These are phyloP conservation scores for Isabelozyma rhagii DNA, from an alignment of 805 yeast species.

Conservation along the genomic window DNA sequence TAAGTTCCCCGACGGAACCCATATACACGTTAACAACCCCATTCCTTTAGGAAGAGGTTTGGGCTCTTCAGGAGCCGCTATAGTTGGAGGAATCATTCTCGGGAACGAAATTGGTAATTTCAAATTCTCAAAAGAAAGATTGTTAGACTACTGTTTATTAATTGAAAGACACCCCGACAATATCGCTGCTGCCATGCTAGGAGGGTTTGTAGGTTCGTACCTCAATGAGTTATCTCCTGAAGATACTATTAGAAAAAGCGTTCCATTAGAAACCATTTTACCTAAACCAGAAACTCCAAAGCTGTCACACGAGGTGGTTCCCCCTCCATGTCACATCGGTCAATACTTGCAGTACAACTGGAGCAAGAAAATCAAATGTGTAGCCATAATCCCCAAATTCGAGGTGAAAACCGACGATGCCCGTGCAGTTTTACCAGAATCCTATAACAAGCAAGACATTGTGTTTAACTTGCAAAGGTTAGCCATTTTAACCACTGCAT, in stretches of 20 bases:
- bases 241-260: conserved; percentile 72
- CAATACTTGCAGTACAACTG: conserved; percentile 82
- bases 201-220: conserved; percentile 96
- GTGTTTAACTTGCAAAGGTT: conserved; percentile 91
- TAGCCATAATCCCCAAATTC: conserved; percentile 89
- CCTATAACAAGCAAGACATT: conserved; percentile 75
- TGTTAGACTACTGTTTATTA: conserved; percentile 93
- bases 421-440: conserved; percentile 82
- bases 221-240: conserved; percentile 72
- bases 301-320: conserved; percentile 26
- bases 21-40: conserved; percentile 77
- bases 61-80: conserved; percentile 98
- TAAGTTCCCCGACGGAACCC: conserved; percentile 81
- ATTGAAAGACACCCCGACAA: conserved; percentile 98
- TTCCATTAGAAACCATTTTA: conserved; percentile 80
- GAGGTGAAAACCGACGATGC: conserved; percentile 92
- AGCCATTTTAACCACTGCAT: conserved; percentile 88
- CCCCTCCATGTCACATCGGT: conserved; percentile 85
- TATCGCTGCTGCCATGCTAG: conserved; percentile 98
- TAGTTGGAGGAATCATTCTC: conserved; percentile 90
- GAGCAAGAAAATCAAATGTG: conserved; percentile 78
- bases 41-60: conserved; percentile 96
- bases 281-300: conserved; percentile 72
- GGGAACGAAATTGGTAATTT: conserved; percentile 83
- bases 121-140: conserved; percentile 69